These are phyloP conservation scores for Penicillium simplicissimum DNA, from an alignment of 495 filamentous ascomycete genomes.

Conservation along the genomic window DNA sequence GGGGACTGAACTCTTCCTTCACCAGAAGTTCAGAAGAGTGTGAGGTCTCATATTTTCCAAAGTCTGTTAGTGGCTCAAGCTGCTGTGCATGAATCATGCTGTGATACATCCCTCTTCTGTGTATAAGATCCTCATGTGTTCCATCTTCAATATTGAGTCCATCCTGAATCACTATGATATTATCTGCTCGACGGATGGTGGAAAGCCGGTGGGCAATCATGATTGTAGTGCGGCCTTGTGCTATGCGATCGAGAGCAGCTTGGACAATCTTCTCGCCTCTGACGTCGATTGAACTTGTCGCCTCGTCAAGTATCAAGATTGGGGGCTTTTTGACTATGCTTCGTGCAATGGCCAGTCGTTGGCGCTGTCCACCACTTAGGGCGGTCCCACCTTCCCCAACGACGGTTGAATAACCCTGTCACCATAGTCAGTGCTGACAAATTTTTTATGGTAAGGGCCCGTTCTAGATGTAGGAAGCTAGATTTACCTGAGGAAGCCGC, in stretches of 20 bases:
- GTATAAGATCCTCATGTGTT: not conserved
- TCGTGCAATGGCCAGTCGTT: not conserved
- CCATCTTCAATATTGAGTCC: not conserved
- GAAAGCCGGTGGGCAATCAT: conserved; percentile 60
- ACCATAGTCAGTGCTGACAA: too few species aligned
- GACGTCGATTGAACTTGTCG: conserved; percentile 41
- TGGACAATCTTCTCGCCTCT: conserved; percentile 50
- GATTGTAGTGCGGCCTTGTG: conserved; percentile 40
- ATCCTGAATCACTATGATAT: not conserved
- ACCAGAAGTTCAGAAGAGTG: too few species aligned
- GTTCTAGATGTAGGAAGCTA: not conserved
- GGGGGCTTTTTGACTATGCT: not conserved
- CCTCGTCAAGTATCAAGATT: not conserved
- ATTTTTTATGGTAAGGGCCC: not conserved
- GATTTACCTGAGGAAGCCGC: conserved; percentile 30
- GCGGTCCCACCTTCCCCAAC: not conserved
- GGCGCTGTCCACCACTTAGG: not conserved
- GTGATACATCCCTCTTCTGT: not conserved
- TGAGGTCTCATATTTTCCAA: too few species aligned
- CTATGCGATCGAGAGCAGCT: conserved; percentile 45
- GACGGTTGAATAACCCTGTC: not conserved
- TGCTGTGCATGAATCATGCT: not conserved
- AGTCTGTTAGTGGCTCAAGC: not conserved
- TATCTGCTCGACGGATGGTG: conserved; percentile 42
- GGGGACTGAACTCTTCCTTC: too few species aligned